A percentile compares a stretch with the other conserved stretches of the same genome.
phyloP scores from a whole-genome alignment of 495 filamentous ascomycete species.

The Hamigera avellanea region DNA sequence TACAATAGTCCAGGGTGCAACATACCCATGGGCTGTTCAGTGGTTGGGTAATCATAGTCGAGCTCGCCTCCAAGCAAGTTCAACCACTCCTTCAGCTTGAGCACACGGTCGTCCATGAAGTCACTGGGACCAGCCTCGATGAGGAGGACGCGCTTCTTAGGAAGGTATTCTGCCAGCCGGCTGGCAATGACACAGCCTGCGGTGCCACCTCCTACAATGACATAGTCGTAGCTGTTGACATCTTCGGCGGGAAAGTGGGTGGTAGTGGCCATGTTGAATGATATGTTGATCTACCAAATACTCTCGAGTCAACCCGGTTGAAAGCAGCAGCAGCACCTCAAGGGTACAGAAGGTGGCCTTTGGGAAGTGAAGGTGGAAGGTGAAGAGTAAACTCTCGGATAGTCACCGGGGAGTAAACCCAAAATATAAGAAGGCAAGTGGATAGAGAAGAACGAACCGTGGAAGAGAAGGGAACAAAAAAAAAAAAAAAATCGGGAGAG shows the following conservation, averaged over 20 bases:
- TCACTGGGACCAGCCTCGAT: conserved; percentile 54
- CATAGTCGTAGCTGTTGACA: conserved; percentile 65
- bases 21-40: conserved; percentile 67
- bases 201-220: conserved; percentile 80
- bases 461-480: conserved; percentile 1
- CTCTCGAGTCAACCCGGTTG: background rate
- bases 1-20: background rate
- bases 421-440: background rate
- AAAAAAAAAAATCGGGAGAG: conserved; percentile 4
- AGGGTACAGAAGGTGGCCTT: background rate
- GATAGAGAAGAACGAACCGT: conserved; percentile 1
- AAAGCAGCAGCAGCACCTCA: background rate
- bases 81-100: conserved; percentile 73
- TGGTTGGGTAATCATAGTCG: conserved; percentile 80
- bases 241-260: conserved; percentile 46
- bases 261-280: conserved; percentile 44
- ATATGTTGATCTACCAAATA: too few relatives aligned
- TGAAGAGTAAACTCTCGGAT: too few relatives aligned
- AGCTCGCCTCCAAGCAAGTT: conserved; percentile 66
- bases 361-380: background rate
- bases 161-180: conserved; percentile 53
- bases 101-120: conserved; percentile 54
- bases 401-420: too few relatives aligned
- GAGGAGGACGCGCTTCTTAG: conserved; percentile 51
- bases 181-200: conserved; percentile 79